phyloP scores from a whole-genome alignment of 768 basidiomycete genomes.

The Termitomyces heimii region DNA sequence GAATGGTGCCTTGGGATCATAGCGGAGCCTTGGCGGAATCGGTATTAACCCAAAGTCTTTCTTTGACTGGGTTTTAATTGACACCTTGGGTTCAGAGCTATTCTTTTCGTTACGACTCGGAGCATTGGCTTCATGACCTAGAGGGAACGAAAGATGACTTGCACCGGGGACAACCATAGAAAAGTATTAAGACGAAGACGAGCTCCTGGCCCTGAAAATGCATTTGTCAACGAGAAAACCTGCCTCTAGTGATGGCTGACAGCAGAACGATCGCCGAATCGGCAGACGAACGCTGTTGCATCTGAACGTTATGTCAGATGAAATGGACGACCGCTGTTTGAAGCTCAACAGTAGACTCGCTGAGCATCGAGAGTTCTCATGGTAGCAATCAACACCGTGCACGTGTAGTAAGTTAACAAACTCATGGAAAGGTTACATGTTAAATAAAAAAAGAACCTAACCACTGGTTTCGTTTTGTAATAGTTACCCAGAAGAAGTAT shows the following conservation, averaged over 20 bases:
- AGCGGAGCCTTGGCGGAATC: slow-evolving; percentile 5
- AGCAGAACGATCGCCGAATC: neutral
- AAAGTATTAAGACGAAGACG: neutral
- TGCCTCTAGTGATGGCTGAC: neutral
- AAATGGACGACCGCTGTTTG: neutral
- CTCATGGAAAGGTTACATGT: neutral
- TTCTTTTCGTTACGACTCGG: neutral
- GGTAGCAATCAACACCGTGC: too few relatives aligned
- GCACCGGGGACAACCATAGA: neutral
- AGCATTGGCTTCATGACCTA: neutral
- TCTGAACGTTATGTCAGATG: neutral
- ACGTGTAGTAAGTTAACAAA: neutral
- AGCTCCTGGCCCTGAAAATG: neutral
- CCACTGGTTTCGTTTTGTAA: neutral
- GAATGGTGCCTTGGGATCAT: slow-evolving; percentile 7
- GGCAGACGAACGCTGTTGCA: neutral
- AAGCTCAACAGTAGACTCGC: neutral
- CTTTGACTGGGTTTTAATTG: neutral
- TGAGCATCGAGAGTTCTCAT: too few relatives aligned
- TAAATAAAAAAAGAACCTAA: too few relatives aligned
- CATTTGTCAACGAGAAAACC: neutral
- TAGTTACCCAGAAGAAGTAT: neutral
- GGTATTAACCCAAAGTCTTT: slow-evolving; percentile 6
- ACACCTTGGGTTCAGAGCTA: neutral
- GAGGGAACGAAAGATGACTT: neutral